These are phyloP conservation scores for Pezicula carpinea DNA, from an alignment of 2,329 filamentous ascomycete species.

Conservation along the genomic window DNA sequence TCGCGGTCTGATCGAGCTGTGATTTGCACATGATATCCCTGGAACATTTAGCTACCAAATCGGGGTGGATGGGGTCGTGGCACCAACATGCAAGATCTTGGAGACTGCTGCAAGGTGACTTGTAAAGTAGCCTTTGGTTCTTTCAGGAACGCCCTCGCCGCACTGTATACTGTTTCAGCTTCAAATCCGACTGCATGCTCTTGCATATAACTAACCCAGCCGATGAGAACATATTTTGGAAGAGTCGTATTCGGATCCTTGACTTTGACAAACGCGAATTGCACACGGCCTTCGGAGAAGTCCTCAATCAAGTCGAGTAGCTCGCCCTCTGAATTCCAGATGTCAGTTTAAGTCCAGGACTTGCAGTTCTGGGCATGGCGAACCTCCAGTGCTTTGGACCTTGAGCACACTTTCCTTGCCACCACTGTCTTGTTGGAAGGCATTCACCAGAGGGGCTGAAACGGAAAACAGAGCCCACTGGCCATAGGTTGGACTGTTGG, in stretches of 20 bases:
- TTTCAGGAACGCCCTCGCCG: conserved; percentile 94
- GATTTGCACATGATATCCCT: conserved; percentile 95
- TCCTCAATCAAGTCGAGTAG: conserved; percentile 87
- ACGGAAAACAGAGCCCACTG: conserved; percentile 96
- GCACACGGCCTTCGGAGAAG: conserved; percentile 92
- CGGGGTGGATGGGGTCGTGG: neutral
- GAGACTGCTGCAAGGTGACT: conserved; percentile 86
- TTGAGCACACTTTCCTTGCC: conserved; percentile 93
- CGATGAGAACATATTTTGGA: conserved; percentile 89
- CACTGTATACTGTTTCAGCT: conserved; percentile 49
- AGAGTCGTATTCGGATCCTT: conserved; percentile 88
- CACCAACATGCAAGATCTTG: conserved; percentile 75
- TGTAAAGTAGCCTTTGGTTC: conserved; percentile 97
- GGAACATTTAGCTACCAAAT: conserved; percentile 9
- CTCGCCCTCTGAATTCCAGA: conserved; percentile 70
- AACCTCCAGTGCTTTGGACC: conserved; percentile 86
- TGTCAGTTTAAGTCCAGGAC: neutral
- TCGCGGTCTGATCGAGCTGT: conserved; percentile 90
- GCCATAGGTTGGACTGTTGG: conserved; percentile 73
- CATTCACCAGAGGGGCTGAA: conserved; percentile 84
- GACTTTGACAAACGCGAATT: conserved; percentile 95
- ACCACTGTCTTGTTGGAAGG: conserved; percentile 77
- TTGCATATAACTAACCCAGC: conserved; percentile 55
- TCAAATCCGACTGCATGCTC: neutral
- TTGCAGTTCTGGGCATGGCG: conserved; percentile 1